Evolutionary conservation across 2,329 filamentous ascomycete species (phyloP).

Genomic region (Massarina eburnea): DNA sequence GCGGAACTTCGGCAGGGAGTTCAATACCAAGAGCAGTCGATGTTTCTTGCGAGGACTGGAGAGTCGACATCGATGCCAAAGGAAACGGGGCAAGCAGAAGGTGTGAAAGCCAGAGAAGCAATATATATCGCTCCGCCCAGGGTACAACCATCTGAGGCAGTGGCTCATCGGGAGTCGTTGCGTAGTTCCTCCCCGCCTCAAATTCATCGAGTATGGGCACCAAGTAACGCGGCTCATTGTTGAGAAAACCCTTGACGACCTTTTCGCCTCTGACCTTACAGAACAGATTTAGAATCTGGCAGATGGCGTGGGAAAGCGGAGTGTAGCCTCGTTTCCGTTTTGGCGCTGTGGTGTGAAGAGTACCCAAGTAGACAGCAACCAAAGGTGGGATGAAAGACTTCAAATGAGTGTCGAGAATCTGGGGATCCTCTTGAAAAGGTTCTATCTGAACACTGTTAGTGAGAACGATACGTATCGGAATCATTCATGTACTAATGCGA

Average conservation of each 20-base stretch:
- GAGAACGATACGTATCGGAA: not conserved
- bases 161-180: slow-evolving; percentile 12
- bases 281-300: slow-evolving; percentile 80
- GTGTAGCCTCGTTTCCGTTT: slow-evolving; percentile 23
- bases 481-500: slow-evolving; percentile 29
- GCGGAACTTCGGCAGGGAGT: slow-evolving; percentile 65
- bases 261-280: slow-evolving; percentile 96
- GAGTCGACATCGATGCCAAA: slow-evolving; percentile 74
- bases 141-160: slow-evolving; percentile 23
- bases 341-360: slow-evolving; percentile 45
- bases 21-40: slow-evolving; percentile 47
- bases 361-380: slow-evolving; percentile 72
- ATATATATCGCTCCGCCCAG: slow-evolving; percentile 89
- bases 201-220: slow-evolving; percentile 77
- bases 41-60: slow-evolving; percentile 33
- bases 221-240: slow-evolving; percentile 83
- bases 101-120: slow-evolving; percentile 74
- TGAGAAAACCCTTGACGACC: slow-evolving; percentile 86
- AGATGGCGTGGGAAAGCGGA: slow-evolving; percentile 61
- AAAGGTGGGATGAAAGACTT: slow-evolving; percentile 73
- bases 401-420: slow-evolving; percentile 84
- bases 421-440: slow-evolving; percentile 91
- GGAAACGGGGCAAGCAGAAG: slow-evolving; percentile 77
- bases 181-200: slow-evolving; percentile 56
- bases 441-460: slow-evolving; percentile 59